Base-by-base conservation (phyloP, 163 green algal species). In the Trebouxiophyceae sp. region DNA sequence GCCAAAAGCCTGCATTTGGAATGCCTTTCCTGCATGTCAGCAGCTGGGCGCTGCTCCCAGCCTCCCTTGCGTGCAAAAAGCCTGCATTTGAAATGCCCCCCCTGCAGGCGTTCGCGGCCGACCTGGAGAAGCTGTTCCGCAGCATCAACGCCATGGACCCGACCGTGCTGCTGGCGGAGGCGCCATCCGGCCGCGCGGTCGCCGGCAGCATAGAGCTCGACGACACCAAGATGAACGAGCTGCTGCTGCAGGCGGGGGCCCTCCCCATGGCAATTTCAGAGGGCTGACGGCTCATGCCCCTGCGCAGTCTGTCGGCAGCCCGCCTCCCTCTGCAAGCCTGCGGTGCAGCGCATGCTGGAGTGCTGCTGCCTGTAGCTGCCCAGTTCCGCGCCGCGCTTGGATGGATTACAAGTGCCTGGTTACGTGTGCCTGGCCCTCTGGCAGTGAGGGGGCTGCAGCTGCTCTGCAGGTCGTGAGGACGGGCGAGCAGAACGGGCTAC, bases 401-500 rank as follows among this genome's bases (percentile, higher is more conserved):
- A n/a, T n/a, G n/a, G n/a, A n/a, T n/a, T n/a, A n/a, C n/a, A n/a
- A n/a, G n/a, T n/a, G n/a, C n/a, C n/a, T n/a, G n/a, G n/a, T n/a
- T n/a, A n/a, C n/a, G n/a, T n/a, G n/a, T n/a, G n/a, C n/a, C n/a
- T n/a, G n/a, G n/a, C n/a, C n/a, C n/a, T n/a, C n/a, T n/a, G n/a
- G n/a, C n/a, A n/a, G n/a, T n/a, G n/a, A n/a, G n/a, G n/a, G n/a
- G n/a, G n/a, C n/a, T n/a, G n/a, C n/a, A n/a, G n/a, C n/a, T n/a
- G n/a, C n/a, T n/a, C n/a, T n/a, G 57, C 68, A 76, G 46, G 70
- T 98, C 2, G 88, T 97, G 55, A 69, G 81, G 20, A 85, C 96
- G 28, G 88, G 84, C 1, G 93, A 99, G 68, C 73, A 69, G 12
- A 86, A 97, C 69, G 91, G 92, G 39, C 82, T 99, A 8, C 65